Evolutionary conservation across 345 rosid species (phyloP).

Genomic region (Aurinia saxatilis): DNA sequence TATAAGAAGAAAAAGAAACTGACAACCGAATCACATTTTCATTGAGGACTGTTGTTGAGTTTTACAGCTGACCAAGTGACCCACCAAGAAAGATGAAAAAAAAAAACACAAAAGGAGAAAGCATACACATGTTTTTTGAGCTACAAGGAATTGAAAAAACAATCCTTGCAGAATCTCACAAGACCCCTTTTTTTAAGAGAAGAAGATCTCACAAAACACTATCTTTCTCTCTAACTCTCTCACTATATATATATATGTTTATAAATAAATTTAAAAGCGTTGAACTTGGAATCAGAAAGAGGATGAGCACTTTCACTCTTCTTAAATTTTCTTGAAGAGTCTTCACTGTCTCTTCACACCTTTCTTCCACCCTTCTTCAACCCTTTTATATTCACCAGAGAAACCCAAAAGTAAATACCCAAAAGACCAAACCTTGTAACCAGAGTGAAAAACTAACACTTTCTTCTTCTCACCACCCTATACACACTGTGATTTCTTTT

Average conservation of each 20-base stretch:
- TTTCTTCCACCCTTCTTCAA: constrained; percentile 29
- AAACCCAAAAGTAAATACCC: constrained; percentile 25
- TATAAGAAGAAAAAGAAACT: background rate
- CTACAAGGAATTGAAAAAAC: constrained; percentile 32
- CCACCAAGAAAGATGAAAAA: constrained; percentile 18
- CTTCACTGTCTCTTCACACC: constrained; percentile 32
- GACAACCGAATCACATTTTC: constrained; percentile 20
- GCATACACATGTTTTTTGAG: constrained; percentile 19
- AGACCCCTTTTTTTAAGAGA: constrained; percentile 11
- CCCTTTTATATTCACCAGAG: constrained; percentile 14
- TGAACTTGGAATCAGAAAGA: constrained; percentile 67
- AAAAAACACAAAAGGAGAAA: constrained; percentile 9
- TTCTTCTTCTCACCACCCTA: constrained; percentile 16
- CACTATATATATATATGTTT: constrained; percentile 19
- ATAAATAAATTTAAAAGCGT: constrained; percentile 19
- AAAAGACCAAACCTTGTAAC: constrained; percentile 32
- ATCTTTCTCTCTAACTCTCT: constrained; percentile 10
- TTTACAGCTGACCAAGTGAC: constrained; percentile 27
- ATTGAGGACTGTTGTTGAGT: constrained; percentile 29
- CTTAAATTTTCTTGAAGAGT: constrained; percentile 28
- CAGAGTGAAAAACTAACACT: constrained; percentile 31
- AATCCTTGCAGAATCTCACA: constrained; percentile 28
- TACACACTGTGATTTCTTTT: constrained; percentile 17
- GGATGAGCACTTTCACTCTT: constrained; percentile 84
- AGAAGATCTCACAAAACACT: constrained; percentile 31